A percentile compares a stretch with the other conserved stretches of the same genome.
Evolutionary conservation across 139 green algal species (phyloP).

Genomic region (Asterochloris erici): DNA sequence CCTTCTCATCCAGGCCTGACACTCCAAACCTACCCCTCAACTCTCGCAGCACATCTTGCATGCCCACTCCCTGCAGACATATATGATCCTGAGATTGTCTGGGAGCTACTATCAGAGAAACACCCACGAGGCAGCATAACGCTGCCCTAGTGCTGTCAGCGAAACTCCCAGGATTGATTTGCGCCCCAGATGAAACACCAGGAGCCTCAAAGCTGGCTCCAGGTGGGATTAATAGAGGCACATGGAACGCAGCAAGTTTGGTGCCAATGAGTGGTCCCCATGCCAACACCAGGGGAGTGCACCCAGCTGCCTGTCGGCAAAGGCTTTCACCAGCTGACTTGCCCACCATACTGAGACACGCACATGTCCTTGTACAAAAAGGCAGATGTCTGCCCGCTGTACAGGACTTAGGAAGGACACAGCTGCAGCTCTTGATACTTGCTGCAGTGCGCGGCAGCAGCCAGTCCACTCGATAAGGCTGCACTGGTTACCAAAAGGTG

Average conservation of each 20-base stretch:
- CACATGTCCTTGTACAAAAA: neutral
- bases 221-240: slow-evolving; percentile 17
- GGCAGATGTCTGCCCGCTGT: neutral
- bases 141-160: slow-evolving; percentile 10
- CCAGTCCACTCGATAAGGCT: neutral
- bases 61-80: slow-evolving; percentile 64
- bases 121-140: slow-evolving; percentile 1
- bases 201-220: neutral
- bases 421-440: neutral
- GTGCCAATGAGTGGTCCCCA: too few species aligned
- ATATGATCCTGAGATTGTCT: neutral
- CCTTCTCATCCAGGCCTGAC: slow-evolving; percentile 91
- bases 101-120: slow-evolving; percentile 15
- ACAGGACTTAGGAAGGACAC: neutral
- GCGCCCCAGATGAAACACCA: slow-evolving; percentile 18
- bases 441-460: neutral
- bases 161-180: slow-evolving; percentile 9
- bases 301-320: too few species aligned
- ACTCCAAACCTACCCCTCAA: slow-evolving; percentile 74
- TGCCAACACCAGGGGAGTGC: too few species aligned
- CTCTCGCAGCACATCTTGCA: slow-evolving; percentile 79
- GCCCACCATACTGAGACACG: neutral
- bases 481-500: neutral
- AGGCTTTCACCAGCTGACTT: too few species aligned
- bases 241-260: neutral